Conservation (phyloP, 768 basidiomycete species). For the Rhodosporidiobolus odoratus region DNA sequence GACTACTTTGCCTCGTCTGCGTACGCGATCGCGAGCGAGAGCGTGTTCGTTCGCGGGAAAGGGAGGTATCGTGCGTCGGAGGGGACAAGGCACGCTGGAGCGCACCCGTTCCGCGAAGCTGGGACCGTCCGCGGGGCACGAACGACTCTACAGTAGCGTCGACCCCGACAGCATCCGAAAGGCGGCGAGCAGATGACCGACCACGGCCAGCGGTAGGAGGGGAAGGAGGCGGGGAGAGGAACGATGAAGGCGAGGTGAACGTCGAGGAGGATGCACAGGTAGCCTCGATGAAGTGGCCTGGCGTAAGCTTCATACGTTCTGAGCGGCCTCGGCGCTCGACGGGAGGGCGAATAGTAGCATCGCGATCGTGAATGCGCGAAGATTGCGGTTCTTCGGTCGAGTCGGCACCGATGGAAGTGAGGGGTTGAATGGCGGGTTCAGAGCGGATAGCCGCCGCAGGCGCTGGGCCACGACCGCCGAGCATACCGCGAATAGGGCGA, state of each 20-base stretch:
- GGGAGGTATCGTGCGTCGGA: neutral
- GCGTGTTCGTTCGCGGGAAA: neutral
- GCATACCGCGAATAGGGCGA: constrained; percentile 8
- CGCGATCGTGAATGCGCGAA: constrained; percentile 11
- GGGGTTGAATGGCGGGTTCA: constrained; percentile 11
- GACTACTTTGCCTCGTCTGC: neutral
- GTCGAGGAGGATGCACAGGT: too few relatives aligned
- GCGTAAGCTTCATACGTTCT: neutral
- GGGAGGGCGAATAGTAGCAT: constrained; percentile 23
- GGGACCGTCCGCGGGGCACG: constrained; percentile 15
- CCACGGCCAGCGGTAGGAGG: constrained; percentile 32
- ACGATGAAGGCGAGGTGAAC: constrained; percentile 16
- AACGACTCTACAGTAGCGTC: neutral
- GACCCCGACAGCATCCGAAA: neutral
- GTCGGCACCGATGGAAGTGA: neutral
- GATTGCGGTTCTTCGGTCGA: neutral
- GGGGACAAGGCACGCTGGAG: constrained; percentile 16
- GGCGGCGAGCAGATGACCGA: constrained; percentile 15
- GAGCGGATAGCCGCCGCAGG: neutral
- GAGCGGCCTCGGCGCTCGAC: neutral
- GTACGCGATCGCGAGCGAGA: neutral
- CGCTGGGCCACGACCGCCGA: constrained; percentile 12
- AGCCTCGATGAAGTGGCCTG: constrained; percentile 35
- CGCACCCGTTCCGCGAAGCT: constrained; percentile 10
- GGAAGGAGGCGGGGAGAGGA: constrained; percentile 23